These are phyloP conservation scores for Geosmithia flava DNA, from an alignment of 2,329 filamentous ascomycete genomes.

Conservation along the genomic window DNA sequence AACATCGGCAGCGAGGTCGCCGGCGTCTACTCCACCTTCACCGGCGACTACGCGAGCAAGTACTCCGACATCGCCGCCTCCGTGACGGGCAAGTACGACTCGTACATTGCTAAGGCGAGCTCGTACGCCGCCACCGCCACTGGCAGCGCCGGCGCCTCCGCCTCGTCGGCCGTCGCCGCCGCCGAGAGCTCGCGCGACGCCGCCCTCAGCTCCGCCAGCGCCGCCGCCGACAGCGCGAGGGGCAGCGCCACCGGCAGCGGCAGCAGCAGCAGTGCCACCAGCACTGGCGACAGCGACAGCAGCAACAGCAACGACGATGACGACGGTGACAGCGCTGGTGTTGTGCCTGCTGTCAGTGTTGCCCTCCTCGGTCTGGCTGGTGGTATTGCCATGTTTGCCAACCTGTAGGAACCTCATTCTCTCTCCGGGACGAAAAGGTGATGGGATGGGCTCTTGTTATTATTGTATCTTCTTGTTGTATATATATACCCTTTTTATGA, in stretches of 20 bases:
- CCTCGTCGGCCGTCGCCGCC: slow-evolving; percentile 3
- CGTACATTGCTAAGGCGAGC: slow-evolving; percentile 7
- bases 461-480: neutral
- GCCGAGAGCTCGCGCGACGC: slow-evolving; percentile 5
- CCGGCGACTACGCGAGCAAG: slow-evolving; percentile 2
- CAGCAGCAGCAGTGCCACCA: too few relatives aligned
- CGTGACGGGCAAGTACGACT: neutral
- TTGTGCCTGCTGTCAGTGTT: slow-evolving; percentile 26
- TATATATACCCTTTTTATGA: too few relatives aligned
- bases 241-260: slow-evolving; percentile 5
- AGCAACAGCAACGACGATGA: slow-evolving; percentile 5
- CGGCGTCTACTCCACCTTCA: slow-evolving; percentile 3
- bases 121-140: slow-evolving; percentile 12
- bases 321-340: slow-evolving; percentile 11
- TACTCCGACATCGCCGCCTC: slow-evolving; percentile 6
- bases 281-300: slow-evolving; percentile 6
- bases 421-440: neutral
- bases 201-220: slow-evolving; percentile 6
- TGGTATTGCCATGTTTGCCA: slow-evolving; percentile 29
- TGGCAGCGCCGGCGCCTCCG: slow-evolving; percentile 3
- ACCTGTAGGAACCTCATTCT: slow-evolving; percentile 22
- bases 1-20: slow-evolving; percentile 5
- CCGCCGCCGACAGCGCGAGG: slow-evolving; percentile 6
- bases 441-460: neutral
- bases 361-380: slow-evolving; percentile 33